A percentile compares a stretch with the other conserved stretches of the same genome.
These are phyloP conservation scores for Mimosa bimucronata DNA, from an alignment of 306 rosid species.

Conservation along the genomic window DNA sequence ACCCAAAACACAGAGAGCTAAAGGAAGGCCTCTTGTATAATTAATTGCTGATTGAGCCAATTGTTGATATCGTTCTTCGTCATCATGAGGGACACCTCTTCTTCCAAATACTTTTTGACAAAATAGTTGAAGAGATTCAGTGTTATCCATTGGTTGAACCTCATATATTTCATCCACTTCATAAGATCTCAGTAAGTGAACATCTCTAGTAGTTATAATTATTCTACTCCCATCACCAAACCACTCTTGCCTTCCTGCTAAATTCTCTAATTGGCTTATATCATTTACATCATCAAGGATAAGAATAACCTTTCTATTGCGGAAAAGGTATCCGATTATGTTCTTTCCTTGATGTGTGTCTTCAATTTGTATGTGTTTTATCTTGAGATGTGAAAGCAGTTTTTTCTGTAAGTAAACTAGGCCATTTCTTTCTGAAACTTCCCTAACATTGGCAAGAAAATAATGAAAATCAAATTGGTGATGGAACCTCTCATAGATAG, in stretches of 20 bases:
- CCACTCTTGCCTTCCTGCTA: neutral
- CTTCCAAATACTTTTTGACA: neutral
- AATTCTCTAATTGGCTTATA: neutral
- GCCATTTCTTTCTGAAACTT: neutral
- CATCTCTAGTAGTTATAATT: neutral
- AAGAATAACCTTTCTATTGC: neutral
- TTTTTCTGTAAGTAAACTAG: neutral
- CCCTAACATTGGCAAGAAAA: neutral
- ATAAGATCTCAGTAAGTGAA: neutral
- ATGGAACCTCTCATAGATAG: neutral
- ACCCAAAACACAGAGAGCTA: neutral
- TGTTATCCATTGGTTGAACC: neutral
- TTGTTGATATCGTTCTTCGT: neutral
- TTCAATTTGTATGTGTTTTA: neutral
- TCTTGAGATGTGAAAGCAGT: neutral
- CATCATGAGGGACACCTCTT: neutral
- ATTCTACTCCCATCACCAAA: neutral
- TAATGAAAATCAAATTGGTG: neutral
- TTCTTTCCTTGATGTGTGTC: neutral
- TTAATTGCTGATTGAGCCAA: neutral
- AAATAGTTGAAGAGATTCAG: neutral
- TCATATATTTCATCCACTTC: neutral
- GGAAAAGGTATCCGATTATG: neutral
- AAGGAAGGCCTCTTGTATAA: neutral
- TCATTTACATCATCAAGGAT: neutral